Evolutionary conservation across 352 stramenopile species (phyloP), one percentile per base, ranked within the genome.

Genomic region (Achlya hypogyna): DNA sequence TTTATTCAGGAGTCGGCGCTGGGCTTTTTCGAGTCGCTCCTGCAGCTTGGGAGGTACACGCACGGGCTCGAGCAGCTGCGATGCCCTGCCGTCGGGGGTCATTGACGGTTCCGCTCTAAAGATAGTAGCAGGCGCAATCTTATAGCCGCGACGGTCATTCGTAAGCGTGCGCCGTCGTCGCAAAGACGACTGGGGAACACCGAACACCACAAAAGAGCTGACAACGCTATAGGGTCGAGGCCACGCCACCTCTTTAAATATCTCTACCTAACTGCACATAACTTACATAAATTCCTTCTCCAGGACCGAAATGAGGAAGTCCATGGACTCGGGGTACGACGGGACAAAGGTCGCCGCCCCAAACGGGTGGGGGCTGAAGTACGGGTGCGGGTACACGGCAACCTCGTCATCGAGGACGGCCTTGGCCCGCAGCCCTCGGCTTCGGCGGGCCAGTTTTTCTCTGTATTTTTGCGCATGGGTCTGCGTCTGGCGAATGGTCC

Each of bases 391-490:
- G 28, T 49, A 64, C 32, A 64, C 4, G 5, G 56, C 56, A 9
- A 67, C 27, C 22, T 67, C 60, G 60, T 67, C 60, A 6, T 22
- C 18, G 43, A 64, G 23, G 4, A 47, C 20, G 4, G 42, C 25
- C 29, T 67, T 67, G 45, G 23, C 63, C 16, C 75, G 74, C 42
- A 79, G 60, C 12, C 74, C 78, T 10, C 72, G 74, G 51, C 81
- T 84, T 35, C 79, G 73, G 2, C 80, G 74, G 16, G 74, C 75
- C 51, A 85, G 81, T 72, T 89, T 89, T 70, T 88, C 76, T 53
- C 81, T 78, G 72, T 97, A 97, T 71, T 98, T 98, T 75, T 98
- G 91, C 2, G 91, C 91, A 67, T 98, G 93, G n/a, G 83, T 96
- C 47, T 87, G 78, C 54, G 98, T 98, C 76, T 99, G 97, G 23